Evolutionary conservation across 2,329 filamentous ascomycete genomes (phyloP), one percentile per base, ranked within the genome.

Genomic region (Penicillium sclerotigenum): DNA sequence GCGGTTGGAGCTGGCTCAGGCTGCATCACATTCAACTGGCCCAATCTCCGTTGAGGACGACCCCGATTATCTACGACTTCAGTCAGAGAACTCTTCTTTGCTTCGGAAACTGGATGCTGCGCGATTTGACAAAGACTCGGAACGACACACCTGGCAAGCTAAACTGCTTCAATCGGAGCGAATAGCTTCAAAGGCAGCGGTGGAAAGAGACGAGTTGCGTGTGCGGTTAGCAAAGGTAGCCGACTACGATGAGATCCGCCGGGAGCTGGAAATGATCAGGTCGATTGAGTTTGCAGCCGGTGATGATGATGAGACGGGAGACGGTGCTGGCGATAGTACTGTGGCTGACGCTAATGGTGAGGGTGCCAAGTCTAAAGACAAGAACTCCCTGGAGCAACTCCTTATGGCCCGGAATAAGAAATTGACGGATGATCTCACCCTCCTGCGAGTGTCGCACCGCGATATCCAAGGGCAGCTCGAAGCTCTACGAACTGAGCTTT

Each of bases 221-320:
- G 79, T 81, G 36, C 96, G 94, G 75, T 83, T 97, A 4, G 86
- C 91, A 60, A 95, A 89, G 71, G 95, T 90, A 86, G 85, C 85
- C 63, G 94, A 99, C 72, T 99, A 99, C 71, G 92, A 97, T 33
- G 93, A 97, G 57, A 85, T 99, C 46, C 97, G 94, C 75, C 90
- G 95, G 62, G 95, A 99, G 74, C 81, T 99, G 3, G 93, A 97
- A 68, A 92, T 97, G 59, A 83, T 99, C 58, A 96, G 96, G 83
- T 96, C 93, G 64, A 97, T 99, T 65, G 94, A 99, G 71, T 96
- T 99, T 67, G 90, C 42, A 33, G 42, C 93, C 0, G 92, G 90
- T 59, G 91, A 95, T 58, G 89, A 92, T 45, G 86, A 88, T 2
- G 77, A 80, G 9, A 69, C 75, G 29, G 79, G 78, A 16, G 77